A percentile compares a stretch with the other conserved stretches of the same genome.
Conservation (phyloP, 2,329 filamentous ascomycete genomes). For the Daldinia sp. region DNA sequence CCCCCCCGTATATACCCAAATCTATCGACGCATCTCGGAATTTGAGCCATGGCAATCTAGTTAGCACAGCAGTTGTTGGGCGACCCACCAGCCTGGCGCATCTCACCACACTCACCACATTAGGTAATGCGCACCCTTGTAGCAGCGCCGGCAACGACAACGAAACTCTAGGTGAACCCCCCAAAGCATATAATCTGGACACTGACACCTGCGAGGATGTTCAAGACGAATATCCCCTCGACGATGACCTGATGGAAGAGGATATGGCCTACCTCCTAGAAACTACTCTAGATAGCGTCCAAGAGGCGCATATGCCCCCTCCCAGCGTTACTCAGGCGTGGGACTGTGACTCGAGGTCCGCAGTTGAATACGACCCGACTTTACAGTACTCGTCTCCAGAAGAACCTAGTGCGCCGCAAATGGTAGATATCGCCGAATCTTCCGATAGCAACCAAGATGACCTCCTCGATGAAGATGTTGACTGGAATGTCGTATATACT, state of each 20-base stretch:
- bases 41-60: not conserved
- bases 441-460: slow-evolving; percentile 40
- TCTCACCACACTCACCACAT: not conserved
- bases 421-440: not conserved
- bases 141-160: not conserved
- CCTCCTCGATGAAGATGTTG: slow-evolving; percentile 55
- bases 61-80: not conserved
- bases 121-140: not conserved
- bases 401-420: slow-evolving; percentile 5
- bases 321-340: slow-evolving; percentile 53
- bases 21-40: slow-evolving; percentile 8
- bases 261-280: slow-evolving; percentile 46
- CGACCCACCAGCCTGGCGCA: not conserved
- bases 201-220: not conserved
- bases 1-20: slow-evolving; percentile 2
- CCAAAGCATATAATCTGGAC: not conserved
- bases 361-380: slow-evolving; percentile 53
- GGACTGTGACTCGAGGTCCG: slow-evolving; percentile 53
- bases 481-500: slow-evolving; percentile 55
- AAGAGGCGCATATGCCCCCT: slow-evolving; percentile 47
- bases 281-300: slow-evolving; percentile 5
- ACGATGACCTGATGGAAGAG: slow-evolving; percentile 44
- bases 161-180: not conserved
- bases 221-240: slow-evolving; percentile 47
- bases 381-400: slow-evolving; percentile 52